Evolutionary conservation across 2,329 filamentous ascomycete genomes (phyloP), one percentile per base, ranked within the genome.

Genomic region (Chrysoporthe austroafricana): DNA sequence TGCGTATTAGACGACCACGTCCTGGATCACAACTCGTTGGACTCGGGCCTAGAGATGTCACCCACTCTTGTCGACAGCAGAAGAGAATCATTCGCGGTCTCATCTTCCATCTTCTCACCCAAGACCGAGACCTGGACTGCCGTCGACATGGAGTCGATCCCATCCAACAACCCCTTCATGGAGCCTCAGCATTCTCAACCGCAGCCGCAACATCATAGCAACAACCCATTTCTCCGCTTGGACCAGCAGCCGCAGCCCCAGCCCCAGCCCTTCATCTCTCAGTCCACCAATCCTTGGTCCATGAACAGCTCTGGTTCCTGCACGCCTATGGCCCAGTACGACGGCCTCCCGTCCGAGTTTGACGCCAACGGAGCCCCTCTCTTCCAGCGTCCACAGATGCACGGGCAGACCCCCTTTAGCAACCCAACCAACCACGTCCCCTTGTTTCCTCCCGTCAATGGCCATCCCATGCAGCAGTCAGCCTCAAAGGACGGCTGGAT

Each of bases 301-400:
- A 84, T 90, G 76, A 85, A 88, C 73, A 85, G 82, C 73, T 91
- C 91, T 36, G 91, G 88, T 63, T 87, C 92, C 70, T 90, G 88
- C 77, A 95, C 92, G 7, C 91, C 91, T 18, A 88, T 93, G 70
- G 89, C 88, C 70, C 83, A 88, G 64, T 91, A 92, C 74, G 90
- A 92, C 73, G 86, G 88, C 61, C 78, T 88, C 44, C 80, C 85
- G 50, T 76, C 82, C 58, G 86, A 87, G 32, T 90, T 85, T 73
- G 86, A 90, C 70, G 73, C 72, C 72, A 77, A 81, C 73, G 78
- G 81, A 72, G 76, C 82, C 50, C 80, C 83, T 69, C 77, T 88
- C 73, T 88, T 88, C 76, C 84, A 84, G 71, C 76, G 72, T 63
- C 74, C 83, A 66, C 77, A 84, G 56, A 81, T 88, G 77, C 83